Evolutionary conservation across 2,329 filamentous ascomycete species (phyloP).

Genomic region (Calonectria pauciramosa): DNA sequence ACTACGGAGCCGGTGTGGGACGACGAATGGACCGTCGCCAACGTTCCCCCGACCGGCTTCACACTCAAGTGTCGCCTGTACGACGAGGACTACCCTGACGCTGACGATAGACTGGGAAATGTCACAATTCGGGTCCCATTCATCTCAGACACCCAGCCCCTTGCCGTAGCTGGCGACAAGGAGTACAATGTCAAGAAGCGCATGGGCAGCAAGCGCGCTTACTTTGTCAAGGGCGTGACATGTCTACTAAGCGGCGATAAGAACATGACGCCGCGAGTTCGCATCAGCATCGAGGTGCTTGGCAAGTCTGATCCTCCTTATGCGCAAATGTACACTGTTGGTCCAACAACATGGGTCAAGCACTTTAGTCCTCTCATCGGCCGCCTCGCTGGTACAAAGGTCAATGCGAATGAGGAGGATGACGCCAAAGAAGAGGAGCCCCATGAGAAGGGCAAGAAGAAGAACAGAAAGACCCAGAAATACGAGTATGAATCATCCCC

Average conservation of each 20-base stretch:
- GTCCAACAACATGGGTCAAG: conserved; percentile 81
- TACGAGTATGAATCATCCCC: conserved; percentile 74
- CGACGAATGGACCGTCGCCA: conserved; percentile 88
- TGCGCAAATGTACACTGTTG: conserved; percentile 83
- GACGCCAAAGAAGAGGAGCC: conserved; percentile 50
- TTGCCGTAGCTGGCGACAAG: conserved; percentile 71
- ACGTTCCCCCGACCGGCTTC: conserved; percentile 86
- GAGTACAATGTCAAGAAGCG: conserved; percentile 84
- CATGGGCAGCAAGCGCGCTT: conserved; percentile 88
- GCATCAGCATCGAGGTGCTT: conserved; percentile 82
- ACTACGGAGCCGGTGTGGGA: conserved; percentile 86
- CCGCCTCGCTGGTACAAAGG: conserved; percentile 80
- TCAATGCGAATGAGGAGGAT: conserved; percentile 70
- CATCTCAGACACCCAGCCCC: conserved; percentile 76
- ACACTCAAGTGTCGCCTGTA: conserved; percentile 87
- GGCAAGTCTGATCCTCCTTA: conserved; percentile 79
- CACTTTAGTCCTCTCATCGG: conserved; percentile 94
- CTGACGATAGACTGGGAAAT: conserved; percentile 90
- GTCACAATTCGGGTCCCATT: conserved; percentile 77
- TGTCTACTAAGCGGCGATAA: conserved; percentile 72
- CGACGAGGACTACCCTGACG: conserved; percentile 89
- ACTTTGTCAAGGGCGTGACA: conserved; percentile 78
- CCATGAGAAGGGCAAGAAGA: conserved; percentile 41
- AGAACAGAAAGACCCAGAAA: conserved; percentile 72
- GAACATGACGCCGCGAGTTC: conserved; percentile 75